phyloP scores from a whole-genome alignment of 169 alveolate genomes.

The Babesia ovata region DNA sequence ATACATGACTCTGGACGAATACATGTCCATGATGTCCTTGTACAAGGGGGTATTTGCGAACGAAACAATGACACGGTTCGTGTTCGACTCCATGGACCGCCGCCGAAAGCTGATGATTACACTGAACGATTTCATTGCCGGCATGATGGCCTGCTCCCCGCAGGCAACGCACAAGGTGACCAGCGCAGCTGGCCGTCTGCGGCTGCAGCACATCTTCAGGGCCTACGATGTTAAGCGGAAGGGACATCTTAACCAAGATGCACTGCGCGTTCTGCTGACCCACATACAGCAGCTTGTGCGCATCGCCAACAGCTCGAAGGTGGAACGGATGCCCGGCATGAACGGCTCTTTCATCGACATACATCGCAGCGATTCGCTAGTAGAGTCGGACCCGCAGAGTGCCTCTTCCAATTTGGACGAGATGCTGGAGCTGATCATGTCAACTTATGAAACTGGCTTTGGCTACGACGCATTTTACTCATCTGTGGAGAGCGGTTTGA shows the following conservation, averaged over 20 bases:
- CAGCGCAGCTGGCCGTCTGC: slow-evolving; percentile 68
- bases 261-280: slow-evolving; percentile 53
- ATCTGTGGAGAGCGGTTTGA: slow-evolving; percentile 49
- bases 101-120: slow-evolving; percentile 57
- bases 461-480: slow-evolving; percentile 64
- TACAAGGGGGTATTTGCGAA: slow-evolving; percentile 64
- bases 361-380: neutral
- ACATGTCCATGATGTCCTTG: slow-evolving; percentile 28
- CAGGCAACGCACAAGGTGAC: slow-evolving; percentile 59
- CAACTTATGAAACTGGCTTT: slow-evolving; percentile 23
- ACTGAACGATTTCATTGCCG: slow-evolving; percentile 71
- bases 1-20: slow-evolving; percentile 61
- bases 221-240: slow-evolving; percentile 74
- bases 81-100: slow-evolving; percentile 75
- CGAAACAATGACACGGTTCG: slow-evolving; percentile 64
- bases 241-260: slow-evolving; percentile 59
- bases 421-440: slow-evolving; percentile 22
- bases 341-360: slow-evolving; percentile 3
- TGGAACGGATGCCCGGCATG: neutral
- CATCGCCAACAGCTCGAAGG: slow-evolving; percentile 27
- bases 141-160: slow-evolving; percentile 80
- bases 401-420: slow-evolving; percentile 2
- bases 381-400: slow-evolving; percentile 2
- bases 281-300: slow-evolving; percentile 68
- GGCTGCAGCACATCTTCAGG: slow-evolving; percentile 76